Conservation (phyloP, 768 basidiomycete genomes). For the Coprinellus micaceus region DNA sequence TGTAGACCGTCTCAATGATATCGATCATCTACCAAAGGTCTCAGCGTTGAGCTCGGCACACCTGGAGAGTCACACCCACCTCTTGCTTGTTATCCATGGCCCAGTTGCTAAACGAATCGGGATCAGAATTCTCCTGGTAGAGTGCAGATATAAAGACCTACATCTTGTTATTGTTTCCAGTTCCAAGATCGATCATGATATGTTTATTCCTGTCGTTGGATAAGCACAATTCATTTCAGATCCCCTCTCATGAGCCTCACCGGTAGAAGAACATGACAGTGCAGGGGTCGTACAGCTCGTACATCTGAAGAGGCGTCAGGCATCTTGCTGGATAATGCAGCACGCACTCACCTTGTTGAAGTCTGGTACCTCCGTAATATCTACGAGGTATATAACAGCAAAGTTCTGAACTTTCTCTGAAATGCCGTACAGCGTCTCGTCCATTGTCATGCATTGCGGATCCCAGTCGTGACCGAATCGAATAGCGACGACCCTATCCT, state of each 20-base stretch:
- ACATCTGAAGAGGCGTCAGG: slow-evolving; percentile 63
- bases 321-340: not conserved
- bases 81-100: slow-evolving; percentile 99
- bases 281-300: slow-evolving; percentile 95
- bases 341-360: slow-evolving; percentile 82
- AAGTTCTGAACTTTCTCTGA: slow-evolving; percentile 98
- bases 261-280: slow-evolving; percentile 99
- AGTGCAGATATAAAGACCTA: slow-evolving; percentile 35
- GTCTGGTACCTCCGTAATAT: slow-evolving; percentile 96
- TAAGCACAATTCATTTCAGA: too few relatives aligned
- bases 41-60: not conserved
- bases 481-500: slow-evolving; percentile 91
- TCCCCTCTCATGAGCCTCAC: slow-evolving; percentile 48
- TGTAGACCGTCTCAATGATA: slow-evolving; percentile 96
- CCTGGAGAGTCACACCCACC: slow-evolving; percentile 42
- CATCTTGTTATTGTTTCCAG: slow-evolving; percentile 99
- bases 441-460: slow-evolving; percentile 96
- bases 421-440: slow-evolving; percentile 89
- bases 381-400: slow-evolving; percentile 91
- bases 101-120: slow-evolving; percentile 72
- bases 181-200: slow-evolving; percentile 99
- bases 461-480: slow-evolving; percentile 96
- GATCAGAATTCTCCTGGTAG: slow-evolving; percentile 7
- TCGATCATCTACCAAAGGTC: slow-evolving; percentile 74
- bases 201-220: slow-evolving; percentile 93